Evolutionary conservation across 1,139 yeast species (phyloP).

Genomic region (Taphrina pruni): DNA sequence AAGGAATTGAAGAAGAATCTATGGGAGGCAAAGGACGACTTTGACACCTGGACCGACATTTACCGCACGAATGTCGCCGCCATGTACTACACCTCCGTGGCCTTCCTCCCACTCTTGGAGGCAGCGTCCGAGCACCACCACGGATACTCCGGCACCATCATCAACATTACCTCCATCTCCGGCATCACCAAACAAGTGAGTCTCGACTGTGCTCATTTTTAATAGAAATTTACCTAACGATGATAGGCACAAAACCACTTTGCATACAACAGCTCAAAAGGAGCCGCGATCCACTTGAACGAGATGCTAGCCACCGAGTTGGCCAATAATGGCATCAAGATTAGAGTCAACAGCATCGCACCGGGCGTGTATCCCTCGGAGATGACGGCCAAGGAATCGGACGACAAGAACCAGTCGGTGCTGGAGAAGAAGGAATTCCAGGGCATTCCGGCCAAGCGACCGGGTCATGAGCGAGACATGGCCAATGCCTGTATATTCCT

Average conservation of each 20-base stretch:
- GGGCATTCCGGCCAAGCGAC: slow-evolving; percentile 45
- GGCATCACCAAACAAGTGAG: slow-evolving; percentile 36
- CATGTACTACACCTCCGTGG: slow-evolving; percentile 39
- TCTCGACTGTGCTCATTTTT: neutral
- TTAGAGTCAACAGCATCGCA: slow-evolving; percentile 45
- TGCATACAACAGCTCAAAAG: slow-evolving; percentile 48
- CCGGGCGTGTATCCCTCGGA: slow-evolving; percentile 48
- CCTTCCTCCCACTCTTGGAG: slow-evolving; percentile 35
- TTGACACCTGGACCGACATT: slow-evolving; percentile 37
- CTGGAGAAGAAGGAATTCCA: slow-evolving; percentile 37
- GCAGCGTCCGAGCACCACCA: slow-evolving; percentile 33
- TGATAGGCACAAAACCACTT: slow-evolving; percentile 63
- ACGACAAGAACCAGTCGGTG: slow-evolving; percentile 31
- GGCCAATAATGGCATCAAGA: slow-evolving; percentile 48
- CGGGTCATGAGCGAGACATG: slow-evolving; percentile 46
- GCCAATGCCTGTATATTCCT: slow-evolving; percentile 46
- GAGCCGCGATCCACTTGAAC: slow-evolving; percentile 46
- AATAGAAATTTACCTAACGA: neutral
- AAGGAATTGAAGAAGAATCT: slow-evolving; percentile 32
- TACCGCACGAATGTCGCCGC: slow-evolving; percentile 44
- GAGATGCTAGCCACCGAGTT: slow-evolving; percentile 46
- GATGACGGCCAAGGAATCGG: slow-evolving; percentile 45
- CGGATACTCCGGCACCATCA: slow-evolving; percentile 37
- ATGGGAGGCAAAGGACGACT: slow-evolving; percentile 13
- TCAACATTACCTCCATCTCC: slow-evolving; percentile 40